Conservation (phyloP, 129 eudicot genomes). For the Logfia minima region DNA sequence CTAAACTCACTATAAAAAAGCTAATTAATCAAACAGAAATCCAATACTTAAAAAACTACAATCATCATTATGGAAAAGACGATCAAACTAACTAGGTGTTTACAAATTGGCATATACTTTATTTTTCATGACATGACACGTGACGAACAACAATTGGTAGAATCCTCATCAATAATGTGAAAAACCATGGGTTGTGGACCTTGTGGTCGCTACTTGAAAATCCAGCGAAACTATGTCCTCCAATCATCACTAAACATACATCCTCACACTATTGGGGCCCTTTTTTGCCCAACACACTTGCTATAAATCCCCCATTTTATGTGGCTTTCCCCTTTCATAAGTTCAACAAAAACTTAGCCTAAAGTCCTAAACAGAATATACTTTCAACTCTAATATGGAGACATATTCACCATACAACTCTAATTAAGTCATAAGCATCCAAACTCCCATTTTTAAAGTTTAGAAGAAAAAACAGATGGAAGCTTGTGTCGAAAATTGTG, state of each 20-base stretch:
- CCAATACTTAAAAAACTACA: neutral
- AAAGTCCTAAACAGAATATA: neutral
- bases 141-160: conserved; percentile 12
- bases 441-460: neutral
- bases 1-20: neutral
- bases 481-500: neutral
- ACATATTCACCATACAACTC: neutral
- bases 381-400: conserved; percentile 1
- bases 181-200: conserved; percentile 23
- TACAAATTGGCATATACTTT: neutral
- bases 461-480: conserved; percentile 10
- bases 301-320: conserved; percentile 23
- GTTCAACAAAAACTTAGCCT: neutral
- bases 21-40: neutral
- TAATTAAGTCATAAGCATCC: neutral
- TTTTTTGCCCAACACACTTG: neutral
- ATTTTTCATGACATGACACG: neutral
- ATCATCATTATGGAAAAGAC: neutral
- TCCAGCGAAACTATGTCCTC: conserved; percentile 29
- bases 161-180: neutral
- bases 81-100: conserved; percentile 10
- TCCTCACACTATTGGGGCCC: conserved; percentile 14
- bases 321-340: neutral
- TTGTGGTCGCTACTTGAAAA: conserved; percentile 27
- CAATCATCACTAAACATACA: conserved; percentile 26